These are phyloP conservation scores for Dalbergia cultrata DNA, from an alignment of 306 rosid genomes.

Conservation along the genomic window DNA sequence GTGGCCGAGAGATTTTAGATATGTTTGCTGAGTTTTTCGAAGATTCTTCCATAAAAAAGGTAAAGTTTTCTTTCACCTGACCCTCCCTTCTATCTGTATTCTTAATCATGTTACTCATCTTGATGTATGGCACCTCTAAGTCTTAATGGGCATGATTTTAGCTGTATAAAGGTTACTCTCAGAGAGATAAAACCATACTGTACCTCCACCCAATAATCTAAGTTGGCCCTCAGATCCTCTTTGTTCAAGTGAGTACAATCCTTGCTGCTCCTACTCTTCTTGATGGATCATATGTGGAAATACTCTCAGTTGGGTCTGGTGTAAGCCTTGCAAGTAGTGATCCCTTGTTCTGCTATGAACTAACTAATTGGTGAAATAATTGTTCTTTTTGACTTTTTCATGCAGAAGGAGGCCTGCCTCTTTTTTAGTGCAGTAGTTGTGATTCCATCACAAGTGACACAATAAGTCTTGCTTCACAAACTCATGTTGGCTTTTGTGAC, in stretches of 20 bases:
- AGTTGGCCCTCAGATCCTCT: not conserved
- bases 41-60: conserved; percentile 87
- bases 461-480: conserved; percentile 34
- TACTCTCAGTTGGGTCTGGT: not conserved
- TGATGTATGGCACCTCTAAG: conserved; percentile 11
- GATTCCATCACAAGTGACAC: conserved; percentile 26
- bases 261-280: not conserved
- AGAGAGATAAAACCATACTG: not conserved
- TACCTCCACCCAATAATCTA: not conserved
- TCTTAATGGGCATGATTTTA: not conserved
- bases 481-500: not conserved
- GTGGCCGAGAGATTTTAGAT: conserved; percentile 72
- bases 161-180: not conserved
- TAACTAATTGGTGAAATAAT: not conserved
- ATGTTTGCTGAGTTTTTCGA: conserved; percentile 82
- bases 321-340: conserved; percentile 29
- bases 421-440: conserved; percentile 28
- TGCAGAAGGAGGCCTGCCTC: not conserved
- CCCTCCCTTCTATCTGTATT: conserved; percentile 24
- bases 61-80: conserved; percentile 43
- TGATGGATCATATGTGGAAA: conserved; percentile 7
- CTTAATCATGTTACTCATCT: conserved; percentile 20
- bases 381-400: not conserved
- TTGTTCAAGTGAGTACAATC: conserved; percentile 12
- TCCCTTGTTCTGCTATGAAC: not conserved